Percentiles rank a stretch among this genome's conserved stretches.
These are phyloP conservation scores for Knoxdaviesia capensis DNA, from an alignment of 2,329 filamentous ascomycete species.

Conservation along the genomic window DNA sequence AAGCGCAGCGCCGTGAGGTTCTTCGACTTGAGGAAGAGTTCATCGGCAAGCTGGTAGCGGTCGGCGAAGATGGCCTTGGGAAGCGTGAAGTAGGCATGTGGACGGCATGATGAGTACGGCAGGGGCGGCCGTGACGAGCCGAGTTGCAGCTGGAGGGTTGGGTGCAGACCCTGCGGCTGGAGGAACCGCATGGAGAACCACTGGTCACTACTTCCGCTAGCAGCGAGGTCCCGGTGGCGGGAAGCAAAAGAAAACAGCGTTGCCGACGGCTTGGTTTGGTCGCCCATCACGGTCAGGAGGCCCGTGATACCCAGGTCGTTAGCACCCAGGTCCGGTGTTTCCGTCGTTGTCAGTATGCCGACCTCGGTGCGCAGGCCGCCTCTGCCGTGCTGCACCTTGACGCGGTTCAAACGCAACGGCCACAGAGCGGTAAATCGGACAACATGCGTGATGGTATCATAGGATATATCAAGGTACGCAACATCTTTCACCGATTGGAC, in stretches of 20 bases:
- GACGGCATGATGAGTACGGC: conserved; percentile 39
- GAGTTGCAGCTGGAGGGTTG: conserved; percentile 51
- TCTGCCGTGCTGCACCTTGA: conserved; percentile 18
- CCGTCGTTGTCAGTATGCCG: conserved; percentile 52
- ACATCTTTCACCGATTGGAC: conserved; percentile 26
- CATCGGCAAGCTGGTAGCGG: conserved; percentile 62
- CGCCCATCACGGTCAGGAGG: conserved; percentile 57
- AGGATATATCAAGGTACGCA: conserved; percentile 56
- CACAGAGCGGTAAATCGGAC: conserved; percentile 47
- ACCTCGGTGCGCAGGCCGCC: conserved; percentile 48
- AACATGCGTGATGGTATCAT: conserved; percentile 44
- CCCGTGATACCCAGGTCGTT: conserved; percentile 66
- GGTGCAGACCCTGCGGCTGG: conserved; percentile 65
- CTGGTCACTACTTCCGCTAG: conserved; percentile 10
- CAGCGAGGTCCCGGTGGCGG: conserved; percentile 43
- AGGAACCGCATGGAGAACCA: conserved; percentile 42
- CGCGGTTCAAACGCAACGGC: conserved; percentile 21
- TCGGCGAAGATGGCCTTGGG: conserved; percentile 70
- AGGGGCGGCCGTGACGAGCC: conserved; percentile 27
- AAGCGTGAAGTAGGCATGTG: conserved; percentile 67
- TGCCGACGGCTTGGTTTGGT: conserved; percentile 50
- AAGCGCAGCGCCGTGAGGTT: conserved; percentile 51
- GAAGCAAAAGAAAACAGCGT: conserved; percentile 71
- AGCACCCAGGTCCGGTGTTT: conserved; percentile 34
- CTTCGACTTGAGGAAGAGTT: conserved; percentile 61